Percentiles rank a stretch among this genome's conserved stretches.
These are phyloP conservation scores for Corylus avellana DNA, from an alignment of 306 rosid genomes.

Conservation along the genomic window DNA sequence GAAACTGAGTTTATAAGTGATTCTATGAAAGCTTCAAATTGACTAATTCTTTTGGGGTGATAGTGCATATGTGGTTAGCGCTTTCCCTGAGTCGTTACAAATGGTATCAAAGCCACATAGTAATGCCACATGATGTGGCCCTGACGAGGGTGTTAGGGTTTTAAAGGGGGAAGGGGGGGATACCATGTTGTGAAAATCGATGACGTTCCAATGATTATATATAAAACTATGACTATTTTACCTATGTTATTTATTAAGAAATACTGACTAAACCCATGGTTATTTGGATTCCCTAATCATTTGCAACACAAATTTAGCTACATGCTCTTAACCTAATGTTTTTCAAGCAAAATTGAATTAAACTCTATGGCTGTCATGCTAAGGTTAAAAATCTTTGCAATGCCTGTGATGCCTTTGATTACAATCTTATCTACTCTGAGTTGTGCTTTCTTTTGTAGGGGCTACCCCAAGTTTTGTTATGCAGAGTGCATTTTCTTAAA, in stretches of 20 bases:
- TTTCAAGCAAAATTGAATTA: not conserved
- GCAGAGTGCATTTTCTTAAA: slow-evolving; percentile 81
- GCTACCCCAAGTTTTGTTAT: slow-evolving; percentile 79
- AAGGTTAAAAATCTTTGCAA: not conserved
- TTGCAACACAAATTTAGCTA: not conserved
- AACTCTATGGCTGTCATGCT: not conserved
- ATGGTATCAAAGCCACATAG: too few relatives aligned
- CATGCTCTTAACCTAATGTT: not conserved
- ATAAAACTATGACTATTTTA: not conserved
- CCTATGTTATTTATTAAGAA: not conserved
- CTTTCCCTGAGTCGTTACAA: too few relatives aligned
- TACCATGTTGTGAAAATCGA: not conserved
- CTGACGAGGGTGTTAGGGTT: too few relatives aligned
- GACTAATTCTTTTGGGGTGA: too few relatives aligned
- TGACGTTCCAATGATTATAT: not conserved
- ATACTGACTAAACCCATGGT: not conserved
- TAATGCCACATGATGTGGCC: too few relatives aligned
- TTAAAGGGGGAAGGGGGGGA: too few relatives aligned
- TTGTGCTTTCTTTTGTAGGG: slow-evolving; percentile 64
- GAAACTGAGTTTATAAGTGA: too few relatives aligned
- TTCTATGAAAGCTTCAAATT: too few relatives aligned
- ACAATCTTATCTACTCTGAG: slow-evolving; percentile 30
- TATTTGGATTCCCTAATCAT: not conserved
- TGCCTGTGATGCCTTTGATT: slow-evolving; percentile 1
- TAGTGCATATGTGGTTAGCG: too few relatives aligned